Base-by-base conservation (phyloP, 2,329 filamentous ascomycete genomes). In the Diaporthe batatas region DNA sequence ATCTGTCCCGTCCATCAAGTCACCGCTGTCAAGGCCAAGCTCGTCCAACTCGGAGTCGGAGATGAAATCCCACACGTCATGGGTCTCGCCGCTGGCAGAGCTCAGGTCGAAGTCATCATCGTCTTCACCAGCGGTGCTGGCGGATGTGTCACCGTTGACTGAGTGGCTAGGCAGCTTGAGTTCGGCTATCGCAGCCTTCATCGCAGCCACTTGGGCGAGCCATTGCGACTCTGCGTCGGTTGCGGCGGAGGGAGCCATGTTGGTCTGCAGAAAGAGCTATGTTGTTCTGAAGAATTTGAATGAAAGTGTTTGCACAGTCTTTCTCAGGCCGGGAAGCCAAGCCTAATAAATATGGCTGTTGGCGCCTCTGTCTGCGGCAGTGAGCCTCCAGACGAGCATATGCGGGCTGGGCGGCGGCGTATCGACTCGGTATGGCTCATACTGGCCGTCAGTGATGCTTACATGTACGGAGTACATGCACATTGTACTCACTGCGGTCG, bases 21-120 rank as follows among this genome's bases (percentile, higher is more conserved):
- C 77, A 78, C 82, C 39, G 84, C 84, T 74, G 83, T 88, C 76
- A 80, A 86, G 74, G 80, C 86, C 75, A 51, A 86, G 83, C 34
- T 89, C 88, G 62, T 92, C 89, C 39, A 90, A 84, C 75, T 93
- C 93, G 77, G 91, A 92, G 78, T 95, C 92, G 73, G 92, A 94
- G 79, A 97, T 94, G 73, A 97, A 91, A 80, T 98, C 95, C 96
- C 96, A 98, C 12, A 98, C 91, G 82, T 98, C 95, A 73, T 96
- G 93, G 6, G 90, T 89, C 23, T 89, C 90, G 55, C 89, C 90
- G 6, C 89, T 89, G 14, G 34, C 29, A 2, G 87, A 89, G 1
- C 85, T 87, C 75, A 86, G 86, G 16, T 84, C 84, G 72, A 86
- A 86, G 16, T 86, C 86, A 36, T 86, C 86, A 39, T 89, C 85